Percentiles rank a stretch among this genome's conserved stretches.
Evolutionary conservation across 768 basidiomycete species (phyloP).

Genomic region (Kwoniella mangroviensis): DNA sequence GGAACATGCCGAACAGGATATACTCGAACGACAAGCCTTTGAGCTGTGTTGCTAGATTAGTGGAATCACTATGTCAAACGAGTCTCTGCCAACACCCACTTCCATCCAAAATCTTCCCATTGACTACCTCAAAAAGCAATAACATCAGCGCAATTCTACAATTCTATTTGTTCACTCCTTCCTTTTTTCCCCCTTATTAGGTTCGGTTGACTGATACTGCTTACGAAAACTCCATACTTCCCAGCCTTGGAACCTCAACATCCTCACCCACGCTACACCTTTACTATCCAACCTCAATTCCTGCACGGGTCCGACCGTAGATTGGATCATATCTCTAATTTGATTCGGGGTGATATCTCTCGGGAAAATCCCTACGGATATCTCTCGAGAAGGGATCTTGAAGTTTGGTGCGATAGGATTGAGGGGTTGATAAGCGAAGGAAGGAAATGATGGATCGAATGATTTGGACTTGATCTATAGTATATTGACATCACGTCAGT

Average conservation of each 20-base stretch:
- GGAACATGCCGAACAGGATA: not conserved
- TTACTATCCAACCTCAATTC: slow-evolving; percentile 10
- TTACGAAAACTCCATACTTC: slow-evolving; percentile 11
- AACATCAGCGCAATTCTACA: too few species aligned
- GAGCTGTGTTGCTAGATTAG: not conserved
- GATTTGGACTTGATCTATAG: slow-evolving; percentile 2
- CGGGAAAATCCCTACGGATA: slow-evolving; percentile 4
- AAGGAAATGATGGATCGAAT: not conserved
- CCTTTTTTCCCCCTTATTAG: too few species aligned
- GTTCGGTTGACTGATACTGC: too few species aligned
- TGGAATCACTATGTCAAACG: too few species aligned
- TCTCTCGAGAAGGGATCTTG: not conserved
- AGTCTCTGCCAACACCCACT: not conserved
- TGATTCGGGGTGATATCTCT: slow-evolving; percentile 8
- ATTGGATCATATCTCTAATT: slow-evolving; percentile 14
- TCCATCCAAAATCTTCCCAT: not conserved
- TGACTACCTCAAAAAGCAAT: not conserved
- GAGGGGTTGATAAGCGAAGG: not conserved
- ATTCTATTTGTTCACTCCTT: too few species aligned
- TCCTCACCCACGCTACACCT: slow-evolving; percentile 10
- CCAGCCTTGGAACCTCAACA: slow-evolving; percentile 15
- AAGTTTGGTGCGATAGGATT: not conserved
- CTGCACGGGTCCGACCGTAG: slow-evolving; percentile 12
- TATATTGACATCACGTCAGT: not conserved
- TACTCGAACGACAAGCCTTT: not conserved